Conservation (phyloP, 352 stramenopile genomes). For the Elongisporangium senticosum region DNA sequence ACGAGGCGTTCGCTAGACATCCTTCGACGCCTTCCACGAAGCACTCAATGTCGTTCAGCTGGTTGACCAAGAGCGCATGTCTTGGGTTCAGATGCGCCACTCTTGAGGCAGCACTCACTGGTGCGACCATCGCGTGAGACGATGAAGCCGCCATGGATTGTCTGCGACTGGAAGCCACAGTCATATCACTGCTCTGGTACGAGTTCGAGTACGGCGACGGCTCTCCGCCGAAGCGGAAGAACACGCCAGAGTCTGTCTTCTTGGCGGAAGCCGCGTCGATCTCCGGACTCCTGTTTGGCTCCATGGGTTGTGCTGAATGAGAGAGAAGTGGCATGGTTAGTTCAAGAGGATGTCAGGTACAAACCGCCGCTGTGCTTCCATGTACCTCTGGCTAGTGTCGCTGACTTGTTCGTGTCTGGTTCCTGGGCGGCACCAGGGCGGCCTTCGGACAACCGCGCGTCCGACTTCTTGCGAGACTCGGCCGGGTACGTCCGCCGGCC, state of each 20-base stretch:
- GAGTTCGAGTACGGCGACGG: slow-evolving; percentile 4
- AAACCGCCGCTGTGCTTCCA: background rate
- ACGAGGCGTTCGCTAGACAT: slow-evolving; percentile 27
- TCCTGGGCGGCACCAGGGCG: slow-evolving; percentile 5
- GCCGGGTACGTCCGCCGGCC: slow-evolving; percentile 63
- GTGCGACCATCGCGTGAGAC: slow-evolving; percentile 13
- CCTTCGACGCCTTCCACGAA: slow-evolving; percentile 52
- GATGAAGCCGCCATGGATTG: background rate
- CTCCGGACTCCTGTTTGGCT: background rate
- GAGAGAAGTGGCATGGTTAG: background rate
- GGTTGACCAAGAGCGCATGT: slow-evolving; percentile 34
- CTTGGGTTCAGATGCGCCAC: slow-evolving; percentile 19
- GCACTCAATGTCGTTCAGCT: slow-evolving; percentile 55
- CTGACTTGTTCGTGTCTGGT: slow-evolving; percentile 32
- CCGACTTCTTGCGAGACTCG: slow-evolving; percentile 43
- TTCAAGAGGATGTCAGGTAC: background rate
- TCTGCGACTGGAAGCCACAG: background rate
- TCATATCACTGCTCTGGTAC: background rate
- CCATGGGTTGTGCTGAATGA: slow-evolving; percentile 1
- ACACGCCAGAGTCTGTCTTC: slow-evolving; percentile 32
- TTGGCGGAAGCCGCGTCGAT: slow-evolving; percentile 1
- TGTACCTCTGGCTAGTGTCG: slow-evolving; percentile 25
- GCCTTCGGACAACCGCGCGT: slow-evolving; percentile 37
- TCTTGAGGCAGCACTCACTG: slow-evolving; percentile 1
- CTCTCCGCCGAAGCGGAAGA: slow-evolving; percentile 55